Base-by-base conservation (phyloP, 257 asterid species). In the Schizonepeta tenuifolia region DNA sequence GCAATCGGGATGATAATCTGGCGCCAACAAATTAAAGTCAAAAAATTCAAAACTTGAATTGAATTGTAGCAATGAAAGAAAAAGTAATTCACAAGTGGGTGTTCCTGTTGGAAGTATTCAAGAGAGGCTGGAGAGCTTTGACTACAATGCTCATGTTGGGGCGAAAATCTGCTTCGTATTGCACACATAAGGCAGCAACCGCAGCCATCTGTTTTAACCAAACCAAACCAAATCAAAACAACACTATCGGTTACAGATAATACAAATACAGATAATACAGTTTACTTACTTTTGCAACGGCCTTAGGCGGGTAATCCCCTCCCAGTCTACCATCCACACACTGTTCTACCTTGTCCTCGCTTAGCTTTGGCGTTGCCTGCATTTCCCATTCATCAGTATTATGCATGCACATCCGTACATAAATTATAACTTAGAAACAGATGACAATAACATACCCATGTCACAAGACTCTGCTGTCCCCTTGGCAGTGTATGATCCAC, bases 141-240 rank as follows among this genome's bases (percentile, higher is more conserved):
- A 90, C 95, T 10, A 89, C 93, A 35, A 87, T 89, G 87, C 91
- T 86, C 89, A 87, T 87, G 83, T 89, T 85, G 18, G 96, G 95
- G 18, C 94, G 84, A 59, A 87, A 90, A 77, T 88, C 92, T 10
- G 96, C 88, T 80, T 86, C 95, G 11, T 86, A 88, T 78, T 90
- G 95, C 69, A 84, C 90, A 11, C 95, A 90, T 80, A 90, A 69
- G 8, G 96, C 92, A 78, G 95, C 95, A 67, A 90, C 96, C 5
- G 95, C 96, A 75, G 96, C 96, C 95, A 90, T 84, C 95, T 90
- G 86, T 69, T 76, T 33, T 22, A 12, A 6, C 11, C 12, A 38
- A 38, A 38, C 41, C 41, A 36, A 0, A 36, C 11, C 43, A 38
- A 7, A 38, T 7, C 40, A 38, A 1, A 38, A 38, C 43, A 38